Evolutionary conservation across 192 early-diverging fungal genomes (phyloP), one percentile per base, ranked within the genome.

Genomic region (Mortierella claussenii): DNA sequence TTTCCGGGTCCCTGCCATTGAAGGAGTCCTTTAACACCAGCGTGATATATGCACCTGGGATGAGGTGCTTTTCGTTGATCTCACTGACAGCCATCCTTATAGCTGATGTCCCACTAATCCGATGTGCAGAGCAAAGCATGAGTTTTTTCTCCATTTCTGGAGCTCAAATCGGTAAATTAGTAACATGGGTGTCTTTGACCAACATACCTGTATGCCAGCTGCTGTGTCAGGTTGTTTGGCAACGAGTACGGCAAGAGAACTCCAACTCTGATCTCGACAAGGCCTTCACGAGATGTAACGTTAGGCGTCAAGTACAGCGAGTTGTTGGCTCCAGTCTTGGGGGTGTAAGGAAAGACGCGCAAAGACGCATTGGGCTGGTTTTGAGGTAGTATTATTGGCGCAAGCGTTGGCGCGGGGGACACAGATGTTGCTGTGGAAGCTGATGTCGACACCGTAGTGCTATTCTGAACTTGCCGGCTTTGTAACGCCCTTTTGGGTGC

Each of bases 11-110:
- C 26, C 51, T 32, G 12, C 68, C 70, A 43, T 81, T 81, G 64
- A 79, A 85, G 1, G 83, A 85, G 47, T 85, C 83, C 42, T 81
- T 82, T 40, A 82, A 69, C 7, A 85, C 80, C 33, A 85, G 17
- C 3, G 83, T 82, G 24, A 85, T 71, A 21, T 78, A 85, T 4
- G 81, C 83, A 0, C 79, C 81, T 20, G 83, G 81, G 24, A 85
- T 85, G 9, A 81, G n/a, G 17, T 68, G 65, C 21, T 68, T 63
- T 5, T 50, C 57, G 60, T 85, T 85, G 37, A 85, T 85, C 55
- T 85, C 79, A 20, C 80, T 79, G 2, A 76, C 81, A 11, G 83
- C 83, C 64, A 85, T 42, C 33, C 83, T 69, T 20, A 85, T 85
- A 4, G 83, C 83, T 6, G 83, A 85, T 8, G 79, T 73, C 8